Percentiles rank a stretch among this genome's conserved stretches.
These are phyloP conservation scores for Haemoproteus tartakovskyi DNA, from an alignment of 169 alveolate species.

Conservation along the genomic window DNA sequence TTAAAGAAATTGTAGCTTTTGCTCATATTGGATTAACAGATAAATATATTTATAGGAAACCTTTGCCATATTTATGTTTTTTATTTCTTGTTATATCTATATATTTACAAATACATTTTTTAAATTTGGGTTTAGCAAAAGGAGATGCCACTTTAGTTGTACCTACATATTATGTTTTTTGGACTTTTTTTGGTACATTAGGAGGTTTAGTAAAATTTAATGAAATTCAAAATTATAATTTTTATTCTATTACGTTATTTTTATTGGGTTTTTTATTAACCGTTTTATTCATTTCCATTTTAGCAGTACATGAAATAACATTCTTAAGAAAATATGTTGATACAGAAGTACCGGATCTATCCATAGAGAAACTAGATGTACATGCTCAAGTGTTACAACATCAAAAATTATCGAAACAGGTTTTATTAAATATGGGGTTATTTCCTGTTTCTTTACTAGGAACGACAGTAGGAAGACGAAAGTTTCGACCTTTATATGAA, in stretches of 20 bases:
- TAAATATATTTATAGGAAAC: slow-evolving; percentile 66
- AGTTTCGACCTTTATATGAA: slow-evolving; percentile 71
- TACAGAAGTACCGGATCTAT: slow-evolving; percentile 74
- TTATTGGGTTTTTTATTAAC: slow-evolving; percentile 71
- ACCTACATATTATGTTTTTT: slow-evolving; percentile 81
- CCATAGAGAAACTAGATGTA: slow-evolving; percentile 71
- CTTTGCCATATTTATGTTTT: slow-evolving; percentile 78
- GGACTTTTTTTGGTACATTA: slow-evolving; percentile 84
- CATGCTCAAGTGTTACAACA: slow-evolving; percentile 72
- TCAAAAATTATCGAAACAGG: slow-evolving; percentile 73
- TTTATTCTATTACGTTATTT: slow-evolving; percentile 69
- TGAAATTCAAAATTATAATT: slow-evolving; percentile 79
- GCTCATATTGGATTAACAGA: slow-evolving; percentile 67
- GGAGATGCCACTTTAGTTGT: slow-evolving; percentile 84
- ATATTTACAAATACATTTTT: slow-evolving; percentile 80
- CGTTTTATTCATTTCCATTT: slow-evolving; percentile 69
- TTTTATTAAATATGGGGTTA: slow-evolving; percentile 75
- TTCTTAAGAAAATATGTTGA: slow-evolving; percentile 75
- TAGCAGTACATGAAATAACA: slow-evolving; percentile 78
- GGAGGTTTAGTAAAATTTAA: slow-evolving; percentile 84
- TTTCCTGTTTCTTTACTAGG: slow-evolving; percentile 75
- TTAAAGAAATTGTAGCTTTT: slow-evolving; percentile 80
- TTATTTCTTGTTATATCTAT: slow-evolving; percentile 76
- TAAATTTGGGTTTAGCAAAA: slow-evolving; percentile 80
- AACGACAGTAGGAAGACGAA: slow-evolving; percentile 73